Conservation (phyloP, 305 asterid genomes). For the Nicotiana rustica region DNA sequence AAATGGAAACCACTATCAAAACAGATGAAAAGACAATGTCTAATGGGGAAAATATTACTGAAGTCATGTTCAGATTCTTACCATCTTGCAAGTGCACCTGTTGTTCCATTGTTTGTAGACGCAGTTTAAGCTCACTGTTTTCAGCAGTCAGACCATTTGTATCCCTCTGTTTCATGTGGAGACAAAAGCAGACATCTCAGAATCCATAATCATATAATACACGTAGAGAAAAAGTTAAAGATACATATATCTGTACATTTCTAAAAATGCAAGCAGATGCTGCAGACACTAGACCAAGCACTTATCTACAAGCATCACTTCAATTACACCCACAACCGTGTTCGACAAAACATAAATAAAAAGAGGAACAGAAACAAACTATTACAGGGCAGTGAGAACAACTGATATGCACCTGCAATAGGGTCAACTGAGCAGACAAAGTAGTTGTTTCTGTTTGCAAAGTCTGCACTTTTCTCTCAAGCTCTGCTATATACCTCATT, state of each 20-base stretch:
- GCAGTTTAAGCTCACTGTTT: conserved; percentile 92
- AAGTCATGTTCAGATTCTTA: conserved; percentile 39
- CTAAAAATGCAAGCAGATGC: conserved; percentile 19
- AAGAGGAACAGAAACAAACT: conserved; percentile 34
- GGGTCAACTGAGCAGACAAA: conserved; percentile 90
- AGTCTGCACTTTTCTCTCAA: conserved; percentile 95
- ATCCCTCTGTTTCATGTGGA: conserved; percentile 57
- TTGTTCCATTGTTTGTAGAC: conserved; percentile 94
- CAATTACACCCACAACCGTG: background rate
- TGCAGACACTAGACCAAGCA: conserved; percentile 4
- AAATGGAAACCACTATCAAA: conserved; percentile 1
- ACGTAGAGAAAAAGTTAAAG: background rate
- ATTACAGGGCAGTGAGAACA: conserved; percentile 30
- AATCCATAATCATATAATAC: conserved; percentile 2
- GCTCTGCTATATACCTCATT: conserved; percentile 98
- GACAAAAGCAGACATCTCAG: conserved; percentile 31
- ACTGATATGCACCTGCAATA: conserved; percentile 72
- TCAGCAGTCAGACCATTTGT: conserved; percentile 87
- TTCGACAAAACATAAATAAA: background rate
- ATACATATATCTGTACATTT: background rate
- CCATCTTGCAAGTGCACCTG: conserved; percentile 98
- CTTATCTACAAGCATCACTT: conserved; percentile 13
- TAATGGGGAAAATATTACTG: background rate
- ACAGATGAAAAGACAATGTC: conserved; percentile 4
- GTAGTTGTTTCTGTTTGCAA: conserved; percentile 98